Conservation (phyloP, 2,329 filamentous ascomycete genomes). For the Neonectria ditissima region DNA sequence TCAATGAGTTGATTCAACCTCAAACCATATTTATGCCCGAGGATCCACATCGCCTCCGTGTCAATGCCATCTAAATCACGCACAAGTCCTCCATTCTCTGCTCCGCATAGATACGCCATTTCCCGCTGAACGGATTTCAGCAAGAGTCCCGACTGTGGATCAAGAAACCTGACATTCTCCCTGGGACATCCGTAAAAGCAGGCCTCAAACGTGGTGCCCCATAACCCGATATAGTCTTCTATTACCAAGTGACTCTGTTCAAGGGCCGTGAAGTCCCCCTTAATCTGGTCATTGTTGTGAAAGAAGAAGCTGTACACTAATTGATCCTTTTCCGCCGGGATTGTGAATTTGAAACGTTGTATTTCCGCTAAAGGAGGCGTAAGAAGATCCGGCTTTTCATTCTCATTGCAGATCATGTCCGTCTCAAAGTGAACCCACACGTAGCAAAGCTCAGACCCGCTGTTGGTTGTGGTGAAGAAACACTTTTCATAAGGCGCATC, state of each 20-base stretch:
- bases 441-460: slow-evolving; percentile 23
- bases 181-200: slow-evolving; percentile 22
- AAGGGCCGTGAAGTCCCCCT: slow-evolving; percentile 23
- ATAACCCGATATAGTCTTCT: not conserved
- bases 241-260: slow-evolving; percentile 29
- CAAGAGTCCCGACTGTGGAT: slow-evolving; percentile 24
- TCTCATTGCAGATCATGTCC: slow-evolving; percentile 31
- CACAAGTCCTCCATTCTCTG: slow-evolving; percentile 18
- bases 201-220: slow-evolving; percentile 8
- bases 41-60: slow-evolving; percentile 10
- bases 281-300: slow-evolving; percentile 6
- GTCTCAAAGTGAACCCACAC: slow-evolving; percentile 32
- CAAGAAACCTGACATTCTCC: slow-evolving; percentile 31
- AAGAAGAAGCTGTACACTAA: slow-evolving; percentile 17
- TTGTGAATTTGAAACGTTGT: slow-evolving; percentile 28
- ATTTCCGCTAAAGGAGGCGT: slow-evolving; percentile 25
- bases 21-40: not conserved
- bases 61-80: slow-evolving; percentile 24
- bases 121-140: slow-evolving; percentile 20
- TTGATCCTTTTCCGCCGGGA: slow-evolving; percentile 7
- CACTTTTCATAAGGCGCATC: slow-evolving; percentile 13
- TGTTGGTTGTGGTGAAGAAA: slow-evolving; percentile 14
- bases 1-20: not conserved
- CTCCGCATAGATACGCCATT: slow-evolving; percentile 6
- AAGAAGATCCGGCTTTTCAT: slow-evolving; percentile 6